These are phyloP conservation scores for Lecanosticta acicola DNA, from an alignment of 2,329 filamentous ascomycete species.

Conservation along the genomic window DNA sequence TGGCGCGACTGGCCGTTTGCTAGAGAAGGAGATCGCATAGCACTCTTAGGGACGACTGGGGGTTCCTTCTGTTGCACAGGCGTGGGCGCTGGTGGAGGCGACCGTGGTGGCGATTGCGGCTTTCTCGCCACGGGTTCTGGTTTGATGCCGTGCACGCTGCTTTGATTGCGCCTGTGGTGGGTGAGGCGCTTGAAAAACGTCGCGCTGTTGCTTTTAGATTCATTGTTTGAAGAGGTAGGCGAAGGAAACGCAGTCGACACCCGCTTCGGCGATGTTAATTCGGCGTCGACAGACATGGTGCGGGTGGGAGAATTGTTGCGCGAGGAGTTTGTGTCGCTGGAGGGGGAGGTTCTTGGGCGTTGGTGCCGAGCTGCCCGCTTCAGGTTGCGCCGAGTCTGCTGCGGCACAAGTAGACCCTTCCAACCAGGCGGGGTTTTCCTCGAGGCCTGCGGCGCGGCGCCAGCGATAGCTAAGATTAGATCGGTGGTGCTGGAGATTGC, in stretches of 20 bases:
- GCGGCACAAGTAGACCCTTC: not conserved
- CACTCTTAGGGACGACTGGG: not conserved
- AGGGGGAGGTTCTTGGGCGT: not conserved
- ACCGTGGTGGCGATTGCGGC: not conserved
- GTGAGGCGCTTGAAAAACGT: conserved; percentile 1
- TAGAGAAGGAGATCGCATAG: not conserved
- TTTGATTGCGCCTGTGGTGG: not conserved
- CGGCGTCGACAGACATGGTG: conserved; percentile 3
- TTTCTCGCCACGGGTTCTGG: not conserved
- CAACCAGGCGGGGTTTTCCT: conserved; percentile 1
- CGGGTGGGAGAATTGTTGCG: not conserved
- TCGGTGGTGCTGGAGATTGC: not conserved
- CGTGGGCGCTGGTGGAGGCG: not conserved
- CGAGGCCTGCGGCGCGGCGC: conserved; percentile 4
- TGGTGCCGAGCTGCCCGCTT: conserved; percentile 2
- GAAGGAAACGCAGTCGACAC: not conserved
- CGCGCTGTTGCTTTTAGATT: not conserved
- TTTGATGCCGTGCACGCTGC: not conserved
- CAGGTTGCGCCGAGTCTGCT: conserved; percentile 3
- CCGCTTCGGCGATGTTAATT: not conserved
- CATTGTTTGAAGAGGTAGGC: not conserved
- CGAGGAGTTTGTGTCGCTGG: not conserved
- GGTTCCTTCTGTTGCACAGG: not conserved
- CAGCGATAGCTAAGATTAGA: conserved; percentile 9
- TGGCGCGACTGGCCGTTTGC: not conserved